Evolutionary conservation across 768 basidiomycete species (phyloP), one percentile per base, ranked within the genome.

Genomic region (Royoungia palumana): DNA sequence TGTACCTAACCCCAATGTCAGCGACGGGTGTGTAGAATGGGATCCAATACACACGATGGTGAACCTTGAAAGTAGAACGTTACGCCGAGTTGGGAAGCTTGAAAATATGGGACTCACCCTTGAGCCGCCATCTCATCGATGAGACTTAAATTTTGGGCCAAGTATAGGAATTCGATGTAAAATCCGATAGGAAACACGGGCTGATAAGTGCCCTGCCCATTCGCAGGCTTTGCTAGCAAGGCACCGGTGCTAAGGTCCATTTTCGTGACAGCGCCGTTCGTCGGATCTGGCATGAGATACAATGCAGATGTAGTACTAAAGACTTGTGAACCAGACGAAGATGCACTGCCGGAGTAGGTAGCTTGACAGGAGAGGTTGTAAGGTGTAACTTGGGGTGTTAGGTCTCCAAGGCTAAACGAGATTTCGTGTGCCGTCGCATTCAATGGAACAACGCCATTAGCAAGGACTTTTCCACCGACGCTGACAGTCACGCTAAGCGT

Each of bases 161-260:
- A 35, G 35, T 54, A 52, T 48, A 68, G 38, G 71, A 79, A 68
- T 30, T 79, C 70, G 10, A 75, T 80, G 56, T 69, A 72, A 52
- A 70, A 72, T 6, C 71, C 71, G 69, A 64, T 63, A 35, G 66
- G 81, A 62, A 62, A 75, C 1, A 86, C 71, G 2, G 78, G 75
- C 16, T 75, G 70, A 56, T 75, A 82, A 13, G 65, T 60, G 9
- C 73, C 73, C 44, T 71, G 65, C 14, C 81, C 79, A 47, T 72
- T 71, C 0, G 77, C 72, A 19, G 76, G 75, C 44, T 74, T 66
- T 2, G 78, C 79, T 28, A 81, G 59, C 38, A 83, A 40, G 0
- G 76, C 78, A 11, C 82, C 81, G 2, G 80, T 82, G 40, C 79
- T 70, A 47, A 76, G 65, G 58, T 83, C 81, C 74, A 81, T 79